Percentiles rank a stretch among this genome's conserved stretches.
Evolutionary conservation across 2,329 filamentous ascomycete genomes (phyloP).

Genomic region (Alternaria tenuissima): DNA sequence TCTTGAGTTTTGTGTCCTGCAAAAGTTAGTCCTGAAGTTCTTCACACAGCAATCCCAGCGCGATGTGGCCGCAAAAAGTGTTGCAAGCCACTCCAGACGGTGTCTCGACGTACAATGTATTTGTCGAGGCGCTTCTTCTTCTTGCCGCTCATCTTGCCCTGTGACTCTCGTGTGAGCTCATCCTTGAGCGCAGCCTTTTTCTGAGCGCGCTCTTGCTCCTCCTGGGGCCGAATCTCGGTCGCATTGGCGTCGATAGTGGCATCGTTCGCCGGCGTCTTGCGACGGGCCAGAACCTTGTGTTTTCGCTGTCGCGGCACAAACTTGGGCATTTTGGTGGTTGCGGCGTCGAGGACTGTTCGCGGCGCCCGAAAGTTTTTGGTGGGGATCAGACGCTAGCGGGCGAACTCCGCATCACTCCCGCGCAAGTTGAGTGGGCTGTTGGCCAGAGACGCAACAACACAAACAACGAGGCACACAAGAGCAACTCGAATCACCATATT

Average conservation of each 20-base stretch:
- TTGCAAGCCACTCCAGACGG: neutral
- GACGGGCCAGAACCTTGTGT: constrained; percentile 70
- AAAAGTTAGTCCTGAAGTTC: constrained; percentile 8
- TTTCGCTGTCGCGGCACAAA: constrained; percentile 65
- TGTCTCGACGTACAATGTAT: constrained; percentile 63
- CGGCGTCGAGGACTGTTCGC: constrained; percentile 16
- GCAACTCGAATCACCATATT: neutral
- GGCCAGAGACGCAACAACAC: neutral
- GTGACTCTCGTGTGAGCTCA: constrained; percentile 61
- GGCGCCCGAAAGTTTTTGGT: constrained; percentile 46
- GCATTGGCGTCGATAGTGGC: constrained; percentile 63
- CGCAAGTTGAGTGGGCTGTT: constrained; percentile 12
- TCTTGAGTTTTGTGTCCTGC: constrained; percentile 87
- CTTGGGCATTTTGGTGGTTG: constrained; percentile 45
- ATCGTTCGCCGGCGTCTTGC: constrained; percentile 55
- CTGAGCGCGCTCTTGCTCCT: constrained; percentile 63
- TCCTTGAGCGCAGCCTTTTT: constrained; percentile 61
- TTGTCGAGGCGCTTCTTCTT: constrained; percentile 74
- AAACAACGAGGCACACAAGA: neutral
- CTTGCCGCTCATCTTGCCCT: constrained; percentile 67
- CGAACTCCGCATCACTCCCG: constrained; percentile 26
- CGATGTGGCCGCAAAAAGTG: neutral
- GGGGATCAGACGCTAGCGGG: constrained; percentile 36
- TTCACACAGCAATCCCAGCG: neutral
- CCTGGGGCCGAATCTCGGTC: constrained; percentile 55